Percentiles rank a stretch among this genome's conserved stretches.
Evolutionary conservation across 169 alveolate genomes (phyloP).

Genomic region (Cryptosporidium sp.): DNA sequence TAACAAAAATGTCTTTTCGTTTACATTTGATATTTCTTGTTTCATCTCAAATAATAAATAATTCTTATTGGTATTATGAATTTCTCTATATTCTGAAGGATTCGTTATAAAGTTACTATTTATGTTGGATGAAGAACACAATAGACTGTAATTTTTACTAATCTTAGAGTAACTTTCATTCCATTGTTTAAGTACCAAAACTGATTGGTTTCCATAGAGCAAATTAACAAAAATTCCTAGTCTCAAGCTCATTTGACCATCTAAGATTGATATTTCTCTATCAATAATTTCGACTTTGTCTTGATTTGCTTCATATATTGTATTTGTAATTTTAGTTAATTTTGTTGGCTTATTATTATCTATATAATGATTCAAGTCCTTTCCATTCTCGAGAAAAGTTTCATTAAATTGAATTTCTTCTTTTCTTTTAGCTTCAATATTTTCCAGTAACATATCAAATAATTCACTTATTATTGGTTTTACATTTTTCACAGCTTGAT

Average conservation of each 20-base stretch:
- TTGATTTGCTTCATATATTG: background rate
- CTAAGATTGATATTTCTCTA: conserved; percentile 14
- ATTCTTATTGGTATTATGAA: background rate
- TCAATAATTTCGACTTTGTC: background rate
- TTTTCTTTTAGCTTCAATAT: conserved; percentile 6
- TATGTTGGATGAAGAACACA: conserved; percentile 67
- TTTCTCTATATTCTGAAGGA: background rate
- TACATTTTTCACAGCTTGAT: conserved; percentile 3
- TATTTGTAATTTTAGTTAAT: background rate
- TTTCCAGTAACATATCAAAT: conserved; percentile 54
- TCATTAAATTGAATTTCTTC: background rate
- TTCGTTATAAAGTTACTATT: conserved; percentile 1
- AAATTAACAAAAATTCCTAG: background rate
- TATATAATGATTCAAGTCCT: background rate
- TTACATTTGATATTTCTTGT: background rate
- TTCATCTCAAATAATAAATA: conserved; percentile 8
- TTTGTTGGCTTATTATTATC: background rate
- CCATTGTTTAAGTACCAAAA: conserved; percentile 48
- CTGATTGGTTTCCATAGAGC: background rate
- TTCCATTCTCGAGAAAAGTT: background rate
- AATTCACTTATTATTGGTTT: conserved; percentile 41
- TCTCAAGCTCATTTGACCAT: background rate
- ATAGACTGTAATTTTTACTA: background rate
- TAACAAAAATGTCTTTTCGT: conserved; percentile 27
- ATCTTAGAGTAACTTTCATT: background rate